Percentiles rank a stretch among this genome's conserved stretches.
These are phyloP conservation scores for Pascua guehoae DNA, from an alignment of 1,284 basidiomycete genomes.

Conservation along the genomic window DNA sequence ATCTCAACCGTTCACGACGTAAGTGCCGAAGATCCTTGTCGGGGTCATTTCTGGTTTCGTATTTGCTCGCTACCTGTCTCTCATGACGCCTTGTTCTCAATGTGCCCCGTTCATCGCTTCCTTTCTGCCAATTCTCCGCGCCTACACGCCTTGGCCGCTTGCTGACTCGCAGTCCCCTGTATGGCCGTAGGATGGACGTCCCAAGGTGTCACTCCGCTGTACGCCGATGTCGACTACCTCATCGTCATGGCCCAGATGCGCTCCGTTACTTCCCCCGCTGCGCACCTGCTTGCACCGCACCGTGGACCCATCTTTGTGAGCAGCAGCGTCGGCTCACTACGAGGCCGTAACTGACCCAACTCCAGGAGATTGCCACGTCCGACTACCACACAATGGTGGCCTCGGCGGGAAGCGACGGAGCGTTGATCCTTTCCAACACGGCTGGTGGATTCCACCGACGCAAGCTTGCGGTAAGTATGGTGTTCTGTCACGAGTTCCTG, in stretches of 20 bases:
- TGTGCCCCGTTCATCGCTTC: too few species aligned
- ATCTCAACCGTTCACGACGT: constrained; percentile 32
- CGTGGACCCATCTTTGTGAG: constrained; percentile 73
- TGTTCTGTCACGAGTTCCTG: too few species aligned
- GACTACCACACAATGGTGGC: constrained; percentile 83
- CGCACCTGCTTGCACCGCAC: constrained; percentile 24
- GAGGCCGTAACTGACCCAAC: background rate
- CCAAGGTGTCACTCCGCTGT: constrained; percentile 31
- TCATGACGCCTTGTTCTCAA: background rate
- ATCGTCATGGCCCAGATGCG: constrained; percentile 31
- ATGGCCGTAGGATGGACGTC: constrained; percentile 33
- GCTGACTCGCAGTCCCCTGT: constrained; percentile 28
- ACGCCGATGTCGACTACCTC: constrained; percentile 40
- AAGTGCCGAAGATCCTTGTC: constrained; percentile 4
- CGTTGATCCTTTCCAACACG: constrained; percentile 49
- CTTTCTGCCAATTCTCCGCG: background rate
- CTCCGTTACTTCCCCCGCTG: constrained; percentile 6
- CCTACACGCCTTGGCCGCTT: background rate
- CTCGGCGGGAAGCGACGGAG: constrained; percentile 75
- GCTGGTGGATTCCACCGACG: constrained; percentile 27
- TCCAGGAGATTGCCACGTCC: constrained; percentile 66
- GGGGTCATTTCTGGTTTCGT: background rate
- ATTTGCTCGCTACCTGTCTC: background rate
- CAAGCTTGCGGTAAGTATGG: constrained; percentile 22
- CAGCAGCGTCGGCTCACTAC: constrained; percentile 2